These are phyloP conservation scores for Russula olivacea DNA, from an alignment of 768 basidiomycete genomes.

Conservation along the genomic window DNA sequence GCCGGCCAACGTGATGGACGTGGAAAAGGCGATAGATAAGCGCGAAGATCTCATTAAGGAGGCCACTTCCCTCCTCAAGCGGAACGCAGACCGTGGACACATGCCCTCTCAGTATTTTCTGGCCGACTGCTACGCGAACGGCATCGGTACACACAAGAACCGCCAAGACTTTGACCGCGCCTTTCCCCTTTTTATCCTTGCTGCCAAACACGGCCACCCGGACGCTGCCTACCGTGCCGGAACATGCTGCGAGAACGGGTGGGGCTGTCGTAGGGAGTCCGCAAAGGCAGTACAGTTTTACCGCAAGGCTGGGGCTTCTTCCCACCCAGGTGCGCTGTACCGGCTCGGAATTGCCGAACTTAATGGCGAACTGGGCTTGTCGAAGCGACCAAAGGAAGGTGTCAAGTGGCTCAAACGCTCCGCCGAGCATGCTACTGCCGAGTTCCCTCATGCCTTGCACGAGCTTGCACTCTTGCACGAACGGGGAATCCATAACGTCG, in stretches of 20 bases:
- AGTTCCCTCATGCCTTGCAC: slow-evolving; percentile 95
- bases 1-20: slow-evolving; percentile 68
- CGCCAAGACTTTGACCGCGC: slow-evolving; percentile 97
- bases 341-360: slow-evolving; percentile 93
- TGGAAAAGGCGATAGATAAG: slow-evolving; percentile 75
- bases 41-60: slow-evolving; percentile 86
- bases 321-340: slow-evolving; percentile 94
- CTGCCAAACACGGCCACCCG: slow-evolving; percentile 95
- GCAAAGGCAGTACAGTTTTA: slow-evolving; percentile 91
- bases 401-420: slow-evolving; percentile 98
- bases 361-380: slow-evolving; percentile 86
- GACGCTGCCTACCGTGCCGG: slow-evolving; percentile 94
- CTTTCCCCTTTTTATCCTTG: slow-evolving; percentile 91
- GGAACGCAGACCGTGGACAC: slow-evolving; percentile 90
- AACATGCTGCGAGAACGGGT: slow-evolving; percentile 97
- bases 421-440: slow-evolving; percentile 88
- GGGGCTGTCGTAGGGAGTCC: slow-evolving; percentile 92
- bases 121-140: slow-evolving; percentile 97
- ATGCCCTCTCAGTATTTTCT: slow-evolving; percentile 95
- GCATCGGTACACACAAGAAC: slow-evolving; percentile 86
- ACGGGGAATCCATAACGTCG: slow-evolving; percentile 94
- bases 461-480: slow-evolving; percentile 92
- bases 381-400: slow-evolving; percentile 88
- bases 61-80: slow-evolving; percentile 80
- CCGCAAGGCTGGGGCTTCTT: slow-evolving; percentile 85